phyloP scores from a whole-genome alignment of 352 stramenopile species.

The Pythium myriotylum region DNA sequence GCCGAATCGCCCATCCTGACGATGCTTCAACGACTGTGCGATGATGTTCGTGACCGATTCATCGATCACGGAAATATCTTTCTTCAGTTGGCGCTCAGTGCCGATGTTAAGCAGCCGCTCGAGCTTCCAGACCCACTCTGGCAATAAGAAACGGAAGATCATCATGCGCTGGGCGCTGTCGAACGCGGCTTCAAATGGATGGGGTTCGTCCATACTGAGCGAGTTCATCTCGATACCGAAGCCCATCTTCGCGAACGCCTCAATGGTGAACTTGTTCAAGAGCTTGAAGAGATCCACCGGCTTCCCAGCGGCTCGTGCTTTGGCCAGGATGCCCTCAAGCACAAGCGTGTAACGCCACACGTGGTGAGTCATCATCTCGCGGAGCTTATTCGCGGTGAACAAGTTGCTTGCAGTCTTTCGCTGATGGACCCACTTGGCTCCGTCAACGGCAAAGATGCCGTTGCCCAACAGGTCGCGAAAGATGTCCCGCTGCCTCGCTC shows the following conservation, averaged over 20 bases:
- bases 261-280: constrained; percentile 52
- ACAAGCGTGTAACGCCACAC: constrained; percentile 5
- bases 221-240: constrained; percentile 57
- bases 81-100: constrained; percentile 32
- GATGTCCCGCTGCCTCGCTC: not conserved
- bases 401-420: constrained; percentile 33
- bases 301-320: constrained; percentile 13
- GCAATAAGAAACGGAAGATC: constrained; percentile 33
- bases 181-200: constrained; percentile 57
- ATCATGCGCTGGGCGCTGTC: constrained; percentile 37
- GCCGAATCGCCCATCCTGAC: not conserved
- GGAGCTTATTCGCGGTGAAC: constrained; percentile 44
- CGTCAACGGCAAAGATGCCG: constrained; percentile 24
- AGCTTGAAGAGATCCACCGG: constrained; percentile 45
- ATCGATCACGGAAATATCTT: constrained; percentile 46
- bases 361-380: constrained; percentile 51
- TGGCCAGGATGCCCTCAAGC: constrained; percentile 26
- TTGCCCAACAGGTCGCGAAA: constrained; percentile 7
- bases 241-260: constrained; percentile 57
- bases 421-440: constrained; percentile 8
- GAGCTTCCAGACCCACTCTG: constrained; percentile 49
- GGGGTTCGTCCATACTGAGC: constrained; percentile 39
- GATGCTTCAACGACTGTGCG: constrained; percentile 31
- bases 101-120: constrained; percentile 38
- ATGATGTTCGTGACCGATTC: constrained; percentile 48